Evolutionary conservation across 2,329 filamentous ascomycete species (phyloP).

Genomic region (Clonostachys chloroleuca): DNA sequence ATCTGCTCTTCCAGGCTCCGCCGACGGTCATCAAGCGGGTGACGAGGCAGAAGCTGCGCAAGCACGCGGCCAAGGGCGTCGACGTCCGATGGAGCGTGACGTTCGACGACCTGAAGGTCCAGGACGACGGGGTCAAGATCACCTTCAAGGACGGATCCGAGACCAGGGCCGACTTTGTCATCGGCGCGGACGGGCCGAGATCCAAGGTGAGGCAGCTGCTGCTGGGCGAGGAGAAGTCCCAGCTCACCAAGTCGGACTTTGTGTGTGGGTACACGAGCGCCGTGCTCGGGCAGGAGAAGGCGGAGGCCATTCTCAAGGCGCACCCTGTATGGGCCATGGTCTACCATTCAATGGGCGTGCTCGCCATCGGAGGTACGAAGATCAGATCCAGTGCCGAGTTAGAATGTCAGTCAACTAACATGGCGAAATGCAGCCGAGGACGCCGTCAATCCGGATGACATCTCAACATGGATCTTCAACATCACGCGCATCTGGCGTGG

Average conservation of each 20-base stretch:
- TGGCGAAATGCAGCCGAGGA: not conserved
- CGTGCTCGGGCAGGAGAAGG: not conserved
- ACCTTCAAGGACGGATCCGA: no score
- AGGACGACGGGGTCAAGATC: not conserved
- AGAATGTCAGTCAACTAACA: not conserved
- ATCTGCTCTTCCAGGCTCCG: conserved; percentile 2
- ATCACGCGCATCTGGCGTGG: conserved; percentile 5
- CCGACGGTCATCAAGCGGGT: not conserved
- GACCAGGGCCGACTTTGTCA: no score
- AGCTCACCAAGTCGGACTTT: not conserved
- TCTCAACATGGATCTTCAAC: conserved; percentile 3
- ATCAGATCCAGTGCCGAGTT: not conserved
- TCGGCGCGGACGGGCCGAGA: no score
- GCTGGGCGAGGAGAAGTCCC: not conserved
- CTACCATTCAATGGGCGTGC: conserved; percentile 2
- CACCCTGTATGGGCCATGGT: conserved; percentile 4
- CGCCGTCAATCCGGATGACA: conserved; percentile 1
- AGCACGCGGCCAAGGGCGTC: not conserved
- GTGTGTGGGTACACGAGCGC: conserved; percentile 2
- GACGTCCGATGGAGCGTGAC: not conserved
- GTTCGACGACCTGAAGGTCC: not conserved
- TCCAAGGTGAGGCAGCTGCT: not conserved
- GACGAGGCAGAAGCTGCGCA: conserved; percentile 1
- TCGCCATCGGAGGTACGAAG: conserved; percentile 1
- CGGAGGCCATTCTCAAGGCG: not conserved